A percentile compares a stretch with the other conserved stretches of the same genome.
Conservation (phyloP, 306 rosid genomes). For the Quercus mongolica region DNA sequence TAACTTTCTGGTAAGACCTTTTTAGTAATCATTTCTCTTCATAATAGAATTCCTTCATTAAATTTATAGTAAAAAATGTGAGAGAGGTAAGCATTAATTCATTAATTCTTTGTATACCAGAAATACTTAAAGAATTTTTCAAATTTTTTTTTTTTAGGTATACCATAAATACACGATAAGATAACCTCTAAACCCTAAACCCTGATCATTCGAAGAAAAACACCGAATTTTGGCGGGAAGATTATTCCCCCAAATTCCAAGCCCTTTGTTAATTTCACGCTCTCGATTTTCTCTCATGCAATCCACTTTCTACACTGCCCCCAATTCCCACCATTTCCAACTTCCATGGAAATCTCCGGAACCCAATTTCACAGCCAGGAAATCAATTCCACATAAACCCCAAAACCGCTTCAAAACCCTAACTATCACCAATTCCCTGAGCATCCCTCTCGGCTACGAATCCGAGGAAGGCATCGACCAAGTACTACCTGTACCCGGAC, state of each 20-base stretch:
- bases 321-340: conserved; percentile 29
- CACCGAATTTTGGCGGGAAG: conserved; percentile 27
- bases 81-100: fast-evolving
- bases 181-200: conserved; percentile 10
- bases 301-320: conserved; percentile 35
- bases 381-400: conserved; percentile 17
- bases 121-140: no score
- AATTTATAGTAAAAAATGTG: no score
- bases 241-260: neutral
- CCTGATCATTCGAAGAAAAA: neutral
- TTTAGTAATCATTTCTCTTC: fast-evolving
- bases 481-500: neutral
- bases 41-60: fast-evolving
- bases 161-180: neutral
- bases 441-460: conserved; percentile 46
- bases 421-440: conserved; percentile 31
- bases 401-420: conserved; percentile 24
- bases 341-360: conserved; percentile 43
- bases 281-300: conserved; percentile 50
- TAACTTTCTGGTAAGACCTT: no score
- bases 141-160: no score
- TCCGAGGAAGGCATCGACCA: conserved; percentile 42
- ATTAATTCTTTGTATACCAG: no score
- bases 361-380: conserved; percentile 15
- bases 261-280: neutral